phyloP scores from a whole-genome alignment of 768 basidiomycete species.

The Imleria badia region DNA sequence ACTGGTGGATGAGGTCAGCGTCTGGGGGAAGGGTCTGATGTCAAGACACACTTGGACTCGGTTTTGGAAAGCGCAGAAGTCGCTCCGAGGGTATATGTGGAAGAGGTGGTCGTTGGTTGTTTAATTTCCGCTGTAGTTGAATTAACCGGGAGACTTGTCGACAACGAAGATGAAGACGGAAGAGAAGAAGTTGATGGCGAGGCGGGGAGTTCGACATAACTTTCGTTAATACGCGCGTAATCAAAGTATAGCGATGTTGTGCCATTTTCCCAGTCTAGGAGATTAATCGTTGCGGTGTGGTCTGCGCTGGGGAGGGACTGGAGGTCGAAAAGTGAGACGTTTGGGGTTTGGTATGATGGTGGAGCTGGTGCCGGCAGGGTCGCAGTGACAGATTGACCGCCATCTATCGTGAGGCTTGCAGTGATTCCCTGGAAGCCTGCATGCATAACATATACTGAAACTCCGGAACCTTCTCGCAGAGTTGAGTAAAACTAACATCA shows the following conservation, averaged over 20 bases:
- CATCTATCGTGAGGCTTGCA: slow-evolving; percentile 15
- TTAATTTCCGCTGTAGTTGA: neutral
- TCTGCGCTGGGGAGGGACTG: slow-evolving; percentile 8
- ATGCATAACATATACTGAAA: slow-evolving; percentile 11
- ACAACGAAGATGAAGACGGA: neutral
- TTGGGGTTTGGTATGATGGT: slow-evolving; percentile 12
- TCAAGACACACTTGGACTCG: neutral
- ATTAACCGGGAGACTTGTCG: neutral
- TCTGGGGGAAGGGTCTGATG: too few relatives aligned
- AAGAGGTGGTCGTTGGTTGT: neutral
- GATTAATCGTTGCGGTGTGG: slow-evolving; percentile 10
- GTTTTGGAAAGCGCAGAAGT: neutral
- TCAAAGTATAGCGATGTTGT: slow-evolving; percentile 13
- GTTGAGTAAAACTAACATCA: neutral
- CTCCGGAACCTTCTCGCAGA: slow-evolving; percentile 12
- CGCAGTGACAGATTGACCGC: neutral
- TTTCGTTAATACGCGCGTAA: slow-evolving; percentile 16
- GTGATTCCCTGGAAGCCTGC: slow-evolving; percentile 12
- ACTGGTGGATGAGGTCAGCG: slow-evolving; percentile 3
- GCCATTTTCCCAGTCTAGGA: slow-evolving; percentile 8
- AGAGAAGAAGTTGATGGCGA: neutral
- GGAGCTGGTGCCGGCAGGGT: slow-evolving; percentile 4
- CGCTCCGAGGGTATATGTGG: neutral
- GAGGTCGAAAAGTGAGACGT: slow-evolving; percentile 15
- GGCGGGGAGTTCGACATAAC: neutral